Evolutionary conservation across 345 rosid genomes (phyloP).

Genomic region (Fremontodendron californicum): DNA sequence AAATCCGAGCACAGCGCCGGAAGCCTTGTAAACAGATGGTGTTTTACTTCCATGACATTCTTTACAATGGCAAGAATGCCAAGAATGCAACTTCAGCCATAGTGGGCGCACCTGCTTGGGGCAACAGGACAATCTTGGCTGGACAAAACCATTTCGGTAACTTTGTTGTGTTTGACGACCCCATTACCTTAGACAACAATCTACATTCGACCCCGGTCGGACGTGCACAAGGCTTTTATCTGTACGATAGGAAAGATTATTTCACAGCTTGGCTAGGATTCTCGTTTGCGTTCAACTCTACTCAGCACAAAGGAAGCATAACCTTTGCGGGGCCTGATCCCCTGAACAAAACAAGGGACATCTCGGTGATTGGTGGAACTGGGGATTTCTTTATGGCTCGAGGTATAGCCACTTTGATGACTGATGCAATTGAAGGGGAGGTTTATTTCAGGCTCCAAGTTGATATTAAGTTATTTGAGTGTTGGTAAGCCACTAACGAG

Average conservation of each 20-base stretch:
- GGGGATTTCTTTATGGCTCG: slow-evolving; percentile 51
- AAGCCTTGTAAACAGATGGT: slow-evolving; percentile 29
- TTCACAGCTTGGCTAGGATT: slow-evolving; percentile 54
- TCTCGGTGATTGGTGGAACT: slow-evolving; percentile 47
- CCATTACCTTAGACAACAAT: slow-evolving; percentile 47
- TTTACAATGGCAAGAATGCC: slow-evolving; percentile 46
- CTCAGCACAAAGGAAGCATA: slow-evolving; percentile 31
- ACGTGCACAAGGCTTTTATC: slow-evolving; percentile 45
- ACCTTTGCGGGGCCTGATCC: slow-evolving; percentile 47
- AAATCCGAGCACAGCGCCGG: neutral
- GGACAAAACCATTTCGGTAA: slow-evolving; percentile 40
- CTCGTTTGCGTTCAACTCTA: slow-evolving; percentile 37
- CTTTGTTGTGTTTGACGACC: slow-evolving; percentile 46
- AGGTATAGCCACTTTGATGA: slow-evolving; percentile 44
- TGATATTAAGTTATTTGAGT: slow-evolving; percentile 46
- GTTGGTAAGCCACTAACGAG: slow-evolving; percentile 19
- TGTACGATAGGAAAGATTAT: slow-evolving; percentile 37
- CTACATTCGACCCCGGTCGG: slow-evolving; percentile 38
- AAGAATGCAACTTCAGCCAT: slow-evolving; percentile 41
- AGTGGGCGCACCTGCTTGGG: slow-evolving; percentile 36
- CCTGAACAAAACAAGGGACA: slow-evolving; percentile 39
- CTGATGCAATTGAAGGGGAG: slow-evolving; percentile 45
- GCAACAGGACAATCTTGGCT: slow-evolving; percentile 29
- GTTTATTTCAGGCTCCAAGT: slow-evolving; percentile 35
- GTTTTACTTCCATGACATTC: slow-evolving; percentile 33